A percentile compares a stretch with the other conserved stretches of the same genome.
Evolutionary conservation across 176 grass and related monocot genomes (phyloP).

Genomic region (Carex littledalei): DNA sequence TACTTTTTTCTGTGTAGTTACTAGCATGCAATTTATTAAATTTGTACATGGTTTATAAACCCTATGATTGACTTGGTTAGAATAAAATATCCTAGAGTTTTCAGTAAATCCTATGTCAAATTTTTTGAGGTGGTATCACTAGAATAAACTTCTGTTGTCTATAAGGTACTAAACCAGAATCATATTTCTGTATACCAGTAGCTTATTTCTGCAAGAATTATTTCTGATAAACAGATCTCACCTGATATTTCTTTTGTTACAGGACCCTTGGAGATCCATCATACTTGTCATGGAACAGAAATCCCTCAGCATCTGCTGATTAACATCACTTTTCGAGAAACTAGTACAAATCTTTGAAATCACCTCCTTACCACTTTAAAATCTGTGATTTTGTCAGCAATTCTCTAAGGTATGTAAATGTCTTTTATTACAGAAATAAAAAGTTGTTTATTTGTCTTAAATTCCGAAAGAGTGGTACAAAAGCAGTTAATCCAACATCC

Average conservation of each 20-base stretch:
- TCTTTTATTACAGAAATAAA: background rate
- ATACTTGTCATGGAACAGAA: conserved; percentile 79
- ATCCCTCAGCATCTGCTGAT: conserved; percentile 12
- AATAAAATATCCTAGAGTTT: background rate
- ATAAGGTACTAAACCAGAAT: background rate
- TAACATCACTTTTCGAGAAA: conserved; percentile 27
- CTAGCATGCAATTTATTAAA: background rate
- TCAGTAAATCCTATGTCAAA: background rate
- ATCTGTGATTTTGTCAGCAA: conserved; percentile 3
- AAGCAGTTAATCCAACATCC: background rate
- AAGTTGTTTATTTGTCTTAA: background rate
- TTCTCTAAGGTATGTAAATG: conserved; percentile 22
- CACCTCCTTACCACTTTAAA: background rate
- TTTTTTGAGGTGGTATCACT: background rate
- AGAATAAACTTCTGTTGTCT: background rate
- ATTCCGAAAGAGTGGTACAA: background rate
- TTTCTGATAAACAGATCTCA: background rate
- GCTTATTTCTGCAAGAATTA: background rate
- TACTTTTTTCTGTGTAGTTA: background rate
- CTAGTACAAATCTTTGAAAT: background rate
- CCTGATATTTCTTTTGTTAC: conserved; percentile 28
- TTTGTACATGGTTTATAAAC: background rate
- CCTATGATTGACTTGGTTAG: background rate
- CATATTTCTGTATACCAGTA: background rate
- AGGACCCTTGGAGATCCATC: conserved; percentile 87